Conservation (phyloP, 2,329 filamentous ascomycete genomes). For the Calycina herbarum region DNA sequence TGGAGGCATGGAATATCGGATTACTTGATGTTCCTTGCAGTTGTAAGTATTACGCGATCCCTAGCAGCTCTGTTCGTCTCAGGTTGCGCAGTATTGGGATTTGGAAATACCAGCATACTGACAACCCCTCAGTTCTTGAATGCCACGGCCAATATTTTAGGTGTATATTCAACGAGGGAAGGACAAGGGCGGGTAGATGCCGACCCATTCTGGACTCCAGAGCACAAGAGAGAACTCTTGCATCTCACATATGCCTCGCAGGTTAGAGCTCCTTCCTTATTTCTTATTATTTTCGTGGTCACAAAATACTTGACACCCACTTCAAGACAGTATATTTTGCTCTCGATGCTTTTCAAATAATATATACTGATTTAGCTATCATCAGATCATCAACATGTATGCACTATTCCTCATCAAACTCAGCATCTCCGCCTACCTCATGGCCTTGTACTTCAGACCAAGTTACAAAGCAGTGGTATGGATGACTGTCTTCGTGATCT, state of each 20-base stretch:
- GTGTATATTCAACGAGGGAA: neutral
- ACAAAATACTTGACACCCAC: no score
- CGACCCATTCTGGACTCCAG: neutral
- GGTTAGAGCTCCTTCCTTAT: neutral
- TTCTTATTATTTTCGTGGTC: neutral
- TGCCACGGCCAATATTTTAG: neutral
- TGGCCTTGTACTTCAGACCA: neutral
- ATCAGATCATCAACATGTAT: conserved; percentile 2
- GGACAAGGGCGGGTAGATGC: conserved; percentile 1
- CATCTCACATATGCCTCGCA: neutral
- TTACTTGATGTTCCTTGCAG: conserved; percentile 3
- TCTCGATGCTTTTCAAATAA: no score
- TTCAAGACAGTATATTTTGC: no score
- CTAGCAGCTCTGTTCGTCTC: neutral
- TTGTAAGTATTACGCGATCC: neutral
- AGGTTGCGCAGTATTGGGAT: neutral
- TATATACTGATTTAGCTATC: neutral
- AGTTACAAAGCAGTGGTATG: neutral
- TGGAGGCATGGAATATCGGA: conserved; percentile 2
- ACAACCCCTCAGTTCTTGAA: conserved; percentile 3
- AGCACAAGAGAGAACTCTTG: neutral
- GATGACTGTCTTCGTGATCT: neutral
- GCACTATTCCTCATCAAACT: conserved; percentile 9
- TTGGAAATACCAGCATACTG: neutral
- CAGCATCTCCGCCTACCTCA: conserved; percentile 5